Conservation (phyloP, 768 basidiomycete species). For the Kwoniella dendrophila region DNA sequence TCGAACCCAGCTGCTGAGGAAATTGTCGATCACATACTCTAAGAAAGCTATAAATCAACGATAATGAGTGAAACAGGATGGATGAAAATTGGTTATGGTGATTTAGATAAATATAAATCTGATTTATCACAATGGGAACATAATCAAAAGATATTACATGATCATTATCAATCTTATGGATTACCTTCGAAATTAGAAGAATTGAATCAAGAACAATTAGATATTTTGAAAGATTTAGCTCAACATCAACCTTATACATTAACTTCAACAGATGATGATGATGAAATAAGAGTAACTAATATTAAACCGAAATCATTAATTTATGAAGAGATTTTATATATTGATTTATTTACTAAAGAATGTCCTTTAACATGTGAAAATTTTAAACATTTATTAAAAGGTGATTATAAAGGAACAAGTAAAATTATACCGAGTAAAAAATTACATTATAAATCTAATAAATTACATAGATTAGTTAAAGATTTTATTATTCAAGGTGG, state of each 20-base stretch:
- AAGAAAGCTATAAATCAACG: background rate
- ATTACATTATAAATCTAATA: background rate
- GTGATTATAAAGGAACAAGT: background rate
- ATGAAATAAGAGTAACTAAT: background rate
- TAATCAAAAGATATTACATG: background rate
- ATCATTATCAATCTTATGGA: background rate
- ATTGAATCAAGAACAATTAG: conserved; percentile 2
- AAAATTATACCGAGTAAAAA: background rate
- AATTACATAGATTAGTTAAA: conserved; percentile 1
- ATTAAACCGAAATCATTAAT: background rate
- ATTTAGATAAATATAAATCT: background rate
- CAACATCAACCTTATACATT: background rate
- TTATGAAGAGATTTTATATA: background rate
- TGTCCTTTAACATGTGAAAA: conserved; percentile 3
- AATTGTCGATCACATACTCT: background rate
- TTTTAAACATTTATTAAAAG: background rate
- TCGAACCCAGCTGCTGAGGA: too few species aligned
- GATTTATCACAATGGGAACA: background rate
- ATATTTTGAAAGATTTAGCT: background rate
- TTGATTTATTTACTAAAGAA: background rate
- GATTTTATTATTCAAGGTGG: conserved; percentile 8
- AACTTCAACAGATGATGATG: background rate
- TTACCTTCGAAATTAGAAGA: conserved; percentile 1
- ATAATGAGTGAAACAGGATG: conserved; percentile 4
- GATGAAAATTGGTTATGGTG: conserved; percentile 7